These are phyloP conservation scores for Chaetomiaceae sp. DNA, from an alignment of 2,329 filamentous ascomycete genomes.

Conservation along the genomic window DNA sequence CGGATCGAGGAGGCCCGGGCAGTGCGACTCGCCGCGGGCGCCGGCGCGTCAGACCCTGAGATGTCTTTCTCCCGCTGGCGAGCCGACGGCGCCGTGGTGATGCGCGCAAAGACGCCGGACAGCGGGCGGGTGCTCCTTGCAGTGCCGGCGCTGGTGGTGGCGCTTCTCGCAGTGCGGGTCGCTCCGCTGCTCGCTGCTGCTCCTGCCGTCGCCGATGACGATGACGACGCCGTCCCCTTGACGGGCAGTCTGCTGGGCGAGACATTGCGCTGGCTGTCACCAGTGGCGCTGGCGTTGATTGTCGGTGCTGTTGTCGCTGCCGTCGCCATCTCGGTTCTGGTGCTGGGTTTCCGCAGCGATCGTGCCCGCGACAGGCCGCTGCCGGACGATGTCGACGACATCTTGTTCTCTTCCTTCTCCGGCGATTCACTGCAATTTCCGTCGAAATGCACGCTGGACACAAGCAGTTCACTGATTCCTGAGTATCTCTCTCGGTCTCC, in stretches of 20 bases:
- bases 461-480: no score
- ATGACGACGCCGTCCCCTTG: slow-evolving; percentile 35
- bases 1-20: slow-evolving; percentile 8
- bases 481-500: background rate
- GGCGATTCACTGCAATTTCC: no score
- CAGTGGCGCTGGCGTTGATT: slow-evolving; percentile 14
- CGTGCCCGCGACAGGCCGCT: slow-evolving; percentile 37
- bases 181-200: background rate
- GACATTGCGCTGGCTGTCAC: slow-evolving; percentile 27
- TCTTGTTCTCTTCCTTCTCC: slow-evolving; percentile 18
- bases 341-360: slow-evolving; percentile 41
- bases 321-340: slow-evolving; percentile 6
- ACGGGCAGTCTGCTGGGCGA: slow-evolving; percentile 48
- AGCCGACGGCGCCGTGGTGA: slow-evolving; percentile 8
- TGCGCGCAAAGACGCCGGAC: slow-evolving; percentile 22
- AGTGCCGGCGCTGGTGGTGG: slow-evolving; percentile 21
- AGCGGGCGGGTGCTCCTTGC: slow-evolving; percentile 16
- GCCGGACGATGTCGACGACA: slow-evolving; percentile 37
- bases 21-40: background rate
- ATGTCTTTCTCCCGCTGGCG: slow-evolving; percentile 4
- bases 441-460: no score
- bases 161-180: slow-evolving; percentile 5
- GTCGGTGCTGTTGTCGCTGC: background rate
- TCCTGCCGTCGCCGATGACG: slow-evolving; percentile 12
- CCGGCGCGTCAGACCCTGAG: background rate